phyloP scores from a whole-genome alignment of 2,329 filamentous ascomycete species.

The Xenoacremonium recifei region DNA sequence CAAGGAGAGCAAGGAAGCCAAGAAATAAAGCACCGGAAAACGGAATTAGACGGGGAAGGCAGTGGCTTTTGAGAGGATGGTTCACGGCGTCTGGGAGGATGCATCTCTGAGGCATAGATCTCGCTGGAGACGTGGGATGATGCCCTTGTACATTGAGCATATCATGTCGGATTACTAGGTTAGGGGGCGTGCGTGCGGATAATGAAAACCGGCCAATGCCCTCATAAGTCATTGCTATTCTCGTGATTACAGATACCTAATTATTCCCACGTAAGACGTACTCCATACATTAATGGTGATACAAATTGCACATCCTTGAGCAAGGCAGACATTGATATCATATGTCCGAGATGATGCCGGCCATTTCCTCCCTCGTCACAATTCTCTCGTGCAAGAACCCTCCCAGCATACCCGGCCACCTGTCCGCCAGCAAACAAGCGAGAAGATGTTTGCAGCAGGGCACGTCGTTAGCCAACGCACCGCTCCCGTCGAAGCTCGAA shows the following conservation, averaged over 20 bases:
- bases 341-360: slow-evolving; percentile 60
- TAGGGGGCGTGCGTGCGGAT: slow-evolving; percentile 18
- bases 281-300: too few relatives aligned
- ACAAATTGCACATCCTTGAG: too few relatives aligned
- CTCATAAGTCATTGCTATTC: background rate
- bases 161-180: slow-evolving; percentile 26
- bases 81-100: slow-evolving; percentile 23
- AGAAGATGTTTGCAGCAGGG: slow-evolving; percentile 86
- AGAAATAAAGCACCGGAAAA: slow-evolving; percentile 14
- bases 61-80: slow-evolving; percentile 13
- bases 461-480: slow-evolving; percentile 32
- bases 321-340: too few relatives aligned
- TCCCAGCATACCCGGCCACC: slow-evolving; percentile 58
- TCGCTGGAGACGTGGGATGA: slow-evolving; percentile 20
- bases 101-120: slow-evolving; percentile 15
- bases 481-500: slow-evolving; percentile 36
- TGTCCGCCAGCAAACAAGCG: slow-evolving; percentile 73
- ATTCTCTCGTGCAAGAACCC: slow-evolving; percentile 52
- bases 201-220: slow-evolving; percentile 17
- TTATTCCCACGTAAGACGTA: too few relatives aligned
- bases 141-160: slow-evolving; percentile 29
- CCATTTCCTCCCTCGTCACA: slow-evolving; percentile 65
- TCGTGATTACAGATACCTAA: too few relatives aligned
- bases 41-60: slow-evolving; percentile 10
- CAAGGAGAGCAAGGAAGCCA: slow-evolving; percentile 51